These are phyloP conservation scores for Aspergillus carlsbadensis DNA, from an alignment of 495 filamentous ascomycete genomes.

Conservation along the genomic window DNA sequence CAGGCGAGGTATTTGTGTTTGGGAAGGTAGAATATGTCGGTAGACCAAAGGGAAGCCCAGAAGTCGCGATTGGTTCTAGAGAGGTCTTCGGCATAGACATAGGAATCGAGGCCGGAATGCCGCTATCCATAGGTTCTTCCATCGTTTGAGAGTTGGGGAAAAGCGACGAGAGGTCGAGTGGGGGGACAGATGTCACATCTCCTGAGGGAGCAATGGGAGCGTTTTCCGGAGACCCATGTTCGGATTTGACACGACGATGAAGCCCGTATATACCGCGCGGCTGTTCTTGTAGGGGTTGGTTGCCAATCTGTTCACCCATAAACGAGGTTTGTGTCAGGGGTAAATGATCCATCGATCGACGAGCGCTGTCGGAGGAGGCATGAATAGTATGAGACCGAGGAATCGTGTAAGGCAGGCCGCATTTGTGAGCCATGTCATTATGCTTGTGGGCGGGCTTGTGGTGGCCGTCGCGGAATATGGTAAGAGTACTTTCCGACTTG, in stretches of 20 bases:
- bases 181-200: constrained; percentile 61
- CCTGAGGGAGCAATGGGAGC: constrained; percentile 51
- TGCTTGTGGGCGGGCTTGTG: constrained; percentile 91
- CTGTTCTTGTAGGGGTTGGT: constrained; percentile 27
- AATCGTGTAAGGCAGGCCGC: constrained; percentile 77
- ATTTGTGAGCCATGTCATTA: constrained; percentile 81
- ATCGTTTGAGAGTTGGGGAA: constrained; percentile 47
- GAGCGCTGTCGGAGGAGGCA: constrained; percentile 54
- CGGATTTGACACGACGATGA: constrained; percentile 62
- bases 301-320: constrained; percentile 36
- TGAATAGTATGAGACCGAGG: constrained; percentile 71
- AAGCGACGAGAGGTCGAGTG: constrained; percentile 63
- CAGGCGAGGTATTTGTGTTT: constrained; percentile 35
- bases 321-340: constrained; percentile 48
- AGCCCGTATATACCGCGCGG: constrained; percentile 44
- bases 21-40: constrained; percentile 37
- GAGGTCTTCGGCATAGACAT: constrained; percentile 34
- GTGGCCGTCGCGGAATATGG: constrained; percentile 88
- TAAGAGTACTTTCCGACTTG: constrained; percentile 80
- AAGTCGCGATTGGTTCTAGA: constrained; percentile 39
- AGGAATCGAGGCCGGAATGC: constrained; percentile 22
- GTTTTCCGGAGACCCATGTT: constrained; percentile 68
- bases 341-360: constrained; percentile 69
- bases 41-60: constrained; percentile 39
- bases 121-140: constrained; percentile 30